phyloP scores from a whole-genome alignment of 2,329 filamentous ascomycete genomes.

The Epichloe amarillans region DNA sequence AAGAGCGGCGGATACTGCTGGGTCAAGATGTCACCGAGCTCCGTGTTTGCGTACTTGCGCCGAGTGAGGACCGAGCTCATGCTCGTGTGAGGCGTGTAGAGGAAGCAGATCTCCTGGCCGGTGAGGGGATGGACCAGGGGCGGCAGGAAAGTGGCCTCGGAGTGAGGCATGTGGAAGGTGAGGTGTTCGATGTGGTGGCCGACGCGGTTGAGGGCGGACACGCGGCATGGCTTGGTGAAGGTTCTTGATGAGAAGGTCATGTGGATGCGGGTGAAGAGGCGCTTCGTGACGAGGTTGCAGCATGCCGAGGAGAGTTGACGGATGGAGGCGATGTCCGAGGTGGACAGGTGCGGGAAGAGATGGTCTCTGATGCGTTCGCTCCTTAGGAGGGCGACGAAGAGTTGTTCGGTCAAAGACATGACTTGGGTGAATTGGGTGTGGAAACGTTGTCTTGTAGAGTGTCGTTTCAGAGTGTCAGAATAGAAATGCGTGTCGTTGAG shows the following conservation, averaged over 20 bases:
- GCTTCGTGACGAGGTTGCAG: constrained; percentile 54
- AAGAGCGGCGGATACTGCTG: constrained; percentile 82
- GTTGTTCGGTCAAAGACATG: constrained; percentile 31
- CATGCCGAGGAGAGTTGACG: constrained; percentile 57
- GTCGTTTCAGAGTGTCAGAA: no score
- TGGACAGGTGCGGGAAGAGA: constrained; percentile 36
- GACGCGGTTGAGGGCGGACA: constrained; percentile 63
- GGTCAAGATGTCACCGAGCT: constrained; percentile 68
- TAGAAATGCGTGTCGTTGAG: no score
- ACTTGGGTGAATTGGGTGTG: no score
- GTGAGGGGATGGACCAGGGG: constrained; percentile 69
- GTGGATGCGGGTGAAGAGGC: constrained; percentile 55
- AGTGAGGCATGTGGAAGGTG: constrained; percentile 65
- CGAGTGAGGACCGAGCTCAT: constrained; percentile 46
- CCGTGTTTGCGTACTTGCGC: constrained; percentile 67
- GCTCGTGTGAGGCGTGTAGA: constrained; percentile 66
- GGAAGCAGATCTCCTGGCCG: constrained; percentile 65
- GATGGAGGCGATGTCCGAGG: constrained; percentile 42
- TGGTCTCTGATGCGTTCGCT: constrained; percentile 34
- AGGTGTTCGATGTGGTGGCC: constrained; percentile 68
- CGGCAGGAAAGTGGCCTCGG: constrained; percentile 65
- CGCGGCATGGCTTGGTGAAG: constrained; percentile 60
- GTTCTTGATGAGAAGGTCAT: constrained; percentile 60
- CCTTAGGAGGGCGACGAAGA: constrained; percentile 43
- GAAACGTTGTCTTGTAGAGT: no score